These are phyloP conservation scores for Hypomontagnella submonticulosa DNA, from an alignment of 495 filamentous ascomycete species.

Conservation along the genomic window DNA sequence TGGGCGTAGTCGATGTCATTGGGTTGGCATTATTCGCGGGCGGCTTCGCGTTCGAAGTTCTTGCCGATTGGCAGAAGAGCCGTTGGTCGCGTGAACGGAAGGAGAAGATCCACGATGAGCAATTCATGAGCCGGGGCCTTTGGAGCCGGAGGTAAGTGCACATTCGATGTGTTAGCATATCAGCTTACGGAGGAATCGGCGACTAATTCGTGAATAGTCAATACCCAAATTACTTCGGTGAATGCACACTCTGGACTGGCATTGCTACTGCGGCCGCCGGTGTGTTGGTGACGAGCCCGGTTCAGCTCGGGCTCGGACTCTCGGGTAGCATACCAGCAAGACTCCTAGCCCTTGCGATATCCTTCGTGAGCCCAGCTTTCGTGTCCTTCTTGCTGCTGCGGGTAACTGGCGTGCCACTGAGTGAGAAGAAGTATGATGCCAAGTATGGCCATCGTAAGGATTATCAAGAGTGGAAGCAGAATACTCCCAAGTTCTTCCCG, in stretches of 20 bases:
- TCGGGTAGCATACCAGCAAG: slow-evolving; percentile 52
- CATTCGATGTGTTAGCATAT: too few species aligned
- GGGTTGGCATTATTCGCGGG: slow-evolving; percentile 64
- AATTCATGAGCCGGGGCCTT: slow-evolving; percentile 68
- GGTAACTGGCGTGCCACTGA: slow-evolving; percentile 69
- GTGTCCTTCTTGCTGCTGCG: slow-evolving; percentile 69
- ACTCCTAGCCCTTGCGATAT: slow-evolving; percentile 56
- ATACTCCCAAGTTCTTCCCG: slow-evolving; percentile 72
- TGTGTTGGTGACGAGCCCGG: slow-evolving; percentile 58
- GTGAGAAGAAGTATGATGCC: slow-evolving; percentile 73
- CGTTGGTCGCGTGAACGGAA: slow-evolving; percentile 66
- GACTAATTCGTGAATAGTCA: slow-evolving; percentile 49
- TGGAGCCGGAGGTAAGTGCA: slow-evolving; percentile 59
- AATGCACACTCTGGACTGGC: slow-evolving; percentile 72
- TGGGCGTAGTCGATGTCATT: slow-evolving; percentile 60
- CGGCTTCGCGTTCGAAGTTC: slow-evolving; percentile 68
- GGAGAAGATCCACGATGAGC: slow-evolving; percentile 69
- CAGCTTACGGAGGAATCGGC: too few species aligned
- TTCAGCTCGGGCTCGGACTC: slow-evolving; percentile 61
- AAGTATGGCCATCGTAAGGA: slow-evolving; percentile 70
- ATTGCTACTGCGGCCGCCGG: slow-evolving; percentile 64
- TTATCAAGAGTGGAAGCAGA: slow-evolving; percentile 73
- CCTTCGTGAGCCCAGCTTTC: slow-evolving; percentile 69
- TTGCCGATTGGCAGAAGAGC: slow-evolving; percentile 69
- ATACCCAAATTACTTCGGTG: slow-evolving; percentile 77